These are phyloP conservation scores for Ophiostoma ulmi DNA, from an alignment of 2,329 filamentous ascomycete genomes.

Conservation along the genomic window DNA sequence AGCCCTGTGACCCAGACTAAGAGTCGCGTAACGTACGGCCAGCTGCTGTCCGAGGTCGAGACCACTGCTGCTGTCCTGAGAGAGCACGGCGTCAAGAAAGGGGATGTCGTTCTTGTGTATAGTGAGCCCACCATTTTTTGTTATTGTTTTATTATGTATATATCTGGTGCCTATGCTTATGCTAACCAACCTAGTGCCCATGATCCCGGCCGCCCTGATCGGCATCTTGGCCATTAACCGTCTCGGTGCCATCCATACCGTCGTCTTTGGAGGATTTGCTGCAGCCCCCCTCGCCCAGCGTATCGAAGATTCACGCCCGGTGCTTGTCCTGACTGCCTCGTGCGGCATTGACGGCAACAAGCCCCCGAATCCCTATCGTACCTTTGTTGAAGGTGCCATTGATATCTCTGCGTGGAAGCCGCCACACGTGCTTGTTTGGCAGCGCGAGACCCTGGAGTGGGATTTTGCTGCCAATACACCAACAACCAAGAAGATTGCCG, in stretches of 20 bases:
- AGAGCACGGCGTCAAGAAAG: conserved; percentile 74
- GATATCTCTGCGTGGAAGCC: conserved; percentile 65
- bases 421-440: conserved; percentile 70
- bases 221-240: conserved; percentile 77
- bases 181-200: conserved; percentile 57
- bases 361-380: conserved; percentile 69
- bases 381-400: conserved; percentile 70
- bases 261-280: conserved; percentile 92
- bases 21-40: conserved; percentile 66
- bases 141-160: too few relatives aligned
- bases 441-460: conserved; percentile 73
- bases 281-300: conserved; percentile 75
- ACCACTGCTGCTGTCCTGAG: conserved; percentile 73
- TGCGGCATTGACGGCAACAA: conserved; percentile 88
- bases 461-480: conserved; percentile 55
- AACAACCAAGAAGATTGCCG: conserved; percentile 10
- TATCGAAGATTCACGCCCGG: conserved; percentile 75
- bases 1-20: conserved; percentile 74
- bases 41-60: conserved; percentile 75
- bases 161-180: background rate
- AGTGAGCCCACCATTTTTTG: conserved; percentile 35
- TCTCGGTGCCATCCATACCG: conserved; percentile 80
- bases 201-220: conserved; percentile 86
- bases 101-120: conserved; percentile 86
- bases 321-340: conserved; percentile 76